phyloP scores from a whole-genome alignment of 257 asterid genomes.

The Catharanthus roseus region DNA sequence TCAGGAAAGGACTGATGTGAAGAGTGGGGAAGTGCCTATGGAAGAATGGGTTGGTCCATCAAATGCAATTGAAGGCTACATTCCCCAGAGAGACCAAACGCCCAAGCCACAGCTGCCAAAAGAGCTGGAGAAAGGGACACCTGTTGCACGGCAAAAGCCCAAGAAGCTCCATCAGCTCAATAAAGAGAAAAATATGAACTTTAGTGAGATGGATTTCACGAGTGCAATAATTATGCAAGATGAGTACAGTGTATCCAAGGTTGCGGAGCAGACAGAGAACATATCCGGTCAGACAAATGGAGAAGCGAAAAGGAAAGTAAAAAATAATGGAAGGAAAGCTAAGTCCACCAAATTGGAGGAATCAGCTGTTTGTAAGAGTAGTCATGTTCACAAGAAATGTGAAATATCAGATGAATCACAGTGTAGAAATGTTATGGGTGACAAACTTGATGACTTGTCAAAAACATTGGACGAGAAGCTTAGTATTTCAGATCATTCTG shows the following conservation, averaged over 20 bases:
- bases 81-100: slow-evolving; percentile 51
- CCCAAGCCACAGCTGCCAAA: slow-evolving; percentile 20
- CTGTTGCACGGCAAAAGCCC: slow-evolving; percentile 45
- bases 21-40: slow-evolving; percentile 57
- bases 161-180: slow-evolving; percentile 24
- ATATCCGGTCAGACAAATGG: slow-evolving; percentile 25
- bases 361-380: slow-evolving; percentile 31
- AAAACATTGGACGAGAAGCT: slow-evolving; percentile 23
- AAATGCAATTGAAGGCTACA: slow-evolving; percentile 92
- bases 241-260: slow-evolving; percentile 61
- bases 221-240: slow-evolving; percentile 57
- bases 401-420: slow-evolving; percentile 16
- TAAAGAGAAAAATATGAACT: slow-evolving; percentile 25
- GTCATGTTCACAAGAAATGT: slow-evolving; percentile 27
- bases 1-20: slow-evolving; percentile 51
- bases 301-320: slow-evolving; percentile 31
- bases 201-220: slow-evolving; percentile 48
- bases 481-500: slow-evolving; percentile 27
- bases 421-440: slow-evolving; percentile 8
- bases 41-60: slow-evolving; percentile 95
- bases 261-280: slow-evolving; percentile 20
- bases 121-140: slow-evolving; percentile 38
- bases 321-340: slow-evolving; percentile 16
- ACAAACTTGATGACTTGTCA: slow-evolving; percentile 16
- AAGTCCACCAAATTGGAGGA: slow-evolving; percentile 22